These are phyloP conservation scores for Penicillium freii DNA, from an alignment of 2,329 filamentous ascomycete species.

Conservation along the genomic window DNA sequence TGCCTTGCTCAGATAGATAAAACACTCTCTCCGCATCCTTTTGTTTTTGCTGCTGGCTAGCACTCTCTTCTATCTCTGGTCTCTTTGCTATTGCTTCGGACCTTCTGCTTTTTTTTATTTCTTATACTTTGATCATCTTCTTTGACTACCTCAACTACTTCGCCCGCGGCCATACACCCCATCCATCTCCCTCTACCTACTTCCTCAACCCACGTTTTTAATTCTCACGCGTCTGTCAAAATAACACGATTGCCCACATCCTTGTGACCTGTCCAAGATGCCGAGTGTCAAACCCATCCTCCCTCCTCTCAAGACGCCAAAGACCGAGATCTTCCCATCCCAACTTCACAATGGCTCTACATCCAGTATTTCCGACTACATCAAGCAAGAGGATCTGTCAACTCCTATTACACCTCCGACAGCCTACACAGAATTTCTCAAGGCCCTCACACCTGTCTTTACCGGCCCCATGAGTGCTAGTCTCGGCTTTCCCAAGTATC, in stretches of 20 bases:
- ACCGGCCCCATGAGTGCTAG: slow-evolving; percentile 65
- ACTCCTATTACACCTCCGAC: slow-evolving; percentile 88
- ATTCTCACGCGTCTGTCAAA: neutral
- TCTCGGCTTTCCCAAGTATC: slow-evolving; percentile 34
- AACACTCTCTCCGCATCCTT: neutral
- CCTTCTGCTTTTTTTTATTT: neutral
- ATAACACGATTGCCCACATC: neutral
- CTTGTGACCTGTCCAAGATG: slow-evolving; percentile 17
- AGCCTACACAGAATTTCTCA: slow-evolving; percentile 91
- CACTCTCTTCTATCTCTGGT: neutral
- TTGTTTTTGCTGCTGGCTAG: neutral
- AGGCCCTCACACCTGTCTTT: slow-evolving; percentile 69
- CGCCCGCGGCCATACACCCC: neutral
- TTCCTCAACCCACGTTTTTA: neutral
- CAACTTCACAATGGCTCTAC: slow-evolving; percentile 58
- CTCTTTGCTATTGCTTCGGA: neutral
- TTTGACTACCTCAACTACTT: neutral
- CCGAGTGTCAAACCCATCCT: slow-evolving; percentile 40
- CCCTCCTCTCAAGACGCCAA: slow-evolving; percentile 45
- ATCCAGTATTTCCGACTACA: slow-evolving; percentile 55
- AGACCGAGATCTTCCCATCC: slow-evolving; percentile 49
- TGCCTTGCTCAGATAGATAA: slow-evolving; percentile 1
- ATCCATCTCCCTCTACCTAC: neutral
- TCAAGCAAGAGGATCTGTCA: slow-evolving; percentile 69
- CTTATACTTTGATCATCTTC: neutral